Percentiles rank a stretch among this genome's conserved stretches.
These are phyloP conservation scores for Debaryomyces prosopidis DNA, from an alignment of 805 yeast species.

Conservation along the genomic window DNA sequence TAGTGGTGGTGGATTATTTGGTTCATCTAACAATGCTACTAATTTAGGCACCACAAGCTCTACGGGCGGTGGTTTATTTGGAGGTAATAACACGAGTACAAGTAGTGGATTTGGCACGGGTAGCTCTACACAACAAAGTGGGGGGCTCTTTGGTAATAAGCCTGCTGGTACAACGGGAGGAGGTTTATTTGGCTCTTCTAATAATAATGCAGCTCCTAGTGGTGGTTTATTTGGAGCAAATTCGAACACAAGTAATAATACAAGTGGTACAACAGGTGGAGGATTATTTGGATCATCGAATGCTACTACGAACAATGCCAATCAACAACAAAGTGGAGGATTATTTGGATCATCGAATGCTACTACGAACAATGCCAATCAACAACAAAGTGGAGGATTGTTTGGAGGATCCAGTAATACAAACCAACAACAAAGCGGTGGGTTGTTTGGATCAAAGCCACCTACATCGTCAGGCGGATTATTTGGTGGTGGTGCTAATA, in stretches of 20 bases:
- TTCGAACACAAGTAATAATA: slow-evolving; percentile 7
- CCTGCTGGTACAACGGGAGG: slow-evolving; percentile 11
- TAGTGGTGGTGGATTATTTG: slow-evolving; percentile 7
- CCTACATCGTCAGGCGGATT: slow-evolving; percentile 17
- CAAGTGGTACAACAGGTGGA: slow-evolving; percentile 17
- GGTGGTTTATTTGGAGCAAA: slow-evolving; percentile 23
- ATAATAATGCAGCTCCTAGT: slow-evolving; percentile 15
- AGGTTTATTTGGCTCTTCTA: slow-evolving; percentile 20
- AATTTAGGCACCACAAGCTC: slow-evolving; percentile 2
- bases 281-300: too few relatives aligned
- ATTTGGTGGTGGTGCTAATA: slow-evolving; percentile 20
- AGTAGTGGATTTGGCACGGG: neutral
- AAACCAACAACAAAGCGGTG: slow-evolving; percentile 14
- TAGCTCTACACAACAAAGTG: slow-evolving; percentile 6
- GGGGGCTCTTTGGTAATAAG: slow-evolving; percentile 14
- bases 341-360: slow-evolving; percentile 18
- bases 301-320: slow-evolving; percentile 6
- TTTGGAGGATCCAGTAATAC: slow-evolving; percentile 18
- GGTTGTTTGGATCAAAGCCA: slow-evolving; percentile 23
- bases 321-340: slow-evolving; percentile 17
- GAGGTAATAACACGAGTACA: neutral
- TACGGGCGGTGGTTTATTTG: slow-evolving; percentile 8
- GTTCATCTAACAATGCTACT: neutral
- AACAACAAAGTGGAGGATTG: slow-evolving; percentile 18
- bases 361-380: slow-evolving; percentile 13